Percentiles rank a stretch among this genome's conserved stretches.
Conservation (phyloP, 768 basidiomycete species). For the Gautieria morchelliformis region DNA sequence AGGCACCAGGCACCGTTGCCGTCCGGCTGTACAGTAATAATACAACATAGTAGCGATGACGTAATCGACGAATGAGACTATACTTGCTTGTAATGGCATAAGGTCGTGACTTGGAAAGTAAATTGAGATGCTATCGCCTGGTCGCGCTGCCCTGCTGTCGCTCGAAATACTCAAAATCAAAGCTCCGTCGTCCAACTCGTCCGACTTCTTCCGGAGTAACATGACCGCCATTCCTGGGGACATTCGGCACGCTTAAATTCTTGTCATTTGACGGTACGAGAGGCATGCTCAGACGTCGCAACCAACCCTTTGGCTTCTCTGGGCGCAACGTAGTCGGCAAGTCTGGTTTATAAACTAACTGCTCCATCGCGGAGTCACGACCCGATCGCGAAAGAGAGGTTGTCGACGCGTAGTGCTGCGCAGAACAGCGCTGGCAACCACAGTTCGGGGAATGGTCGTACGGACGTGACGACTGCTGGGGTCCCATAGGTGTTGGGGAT, state of each 20-base stretch:
- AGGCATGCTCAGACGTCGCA: conserved; percentile 70
- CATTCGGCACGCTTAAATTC: background rate
- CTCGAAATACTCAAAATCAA: background rate
- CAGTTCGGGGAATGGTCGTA: conserved; percentile 52
- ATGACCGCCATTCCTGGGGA: background rate
- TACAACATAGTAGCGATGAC: no score
- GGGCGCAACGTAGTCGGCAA: conserved; percentile 37
- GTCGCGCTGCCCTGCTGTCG: background rate
- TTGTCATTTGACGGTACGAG: conserved; percentile 21
- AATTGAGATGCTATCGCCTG: background rate
- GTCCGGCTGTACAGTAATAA: no score
- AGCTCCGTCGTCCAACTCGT: background rate
- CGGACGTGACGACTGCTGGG: conserved; percentile 7
- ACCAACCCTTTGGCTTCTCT: conserved; percentile 64
- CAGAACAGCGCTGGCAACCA: conserved; percentile 57
- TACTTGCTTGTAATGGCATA: no score
- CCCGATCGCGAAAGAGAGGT: conserved; percentile 19
- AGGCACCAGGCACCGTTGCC: no score
- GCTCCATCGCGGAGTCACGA: background rate
- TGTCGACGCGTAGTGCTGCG: conserved; percentile 39
- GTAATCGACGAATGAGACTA: no score
- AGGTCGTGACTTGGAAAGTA: no score
- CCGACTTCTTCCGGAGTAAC: background rate
- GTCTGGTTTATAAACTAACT: conserved; percentile 30
- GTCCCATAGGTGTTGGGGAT: background rate